Percentiles rank a stretch among this genome's conserved stretches.
Conservation (phyloP, 768 basidiomycete genomes). For the Coprinellus aureogranulatus region DNA sequence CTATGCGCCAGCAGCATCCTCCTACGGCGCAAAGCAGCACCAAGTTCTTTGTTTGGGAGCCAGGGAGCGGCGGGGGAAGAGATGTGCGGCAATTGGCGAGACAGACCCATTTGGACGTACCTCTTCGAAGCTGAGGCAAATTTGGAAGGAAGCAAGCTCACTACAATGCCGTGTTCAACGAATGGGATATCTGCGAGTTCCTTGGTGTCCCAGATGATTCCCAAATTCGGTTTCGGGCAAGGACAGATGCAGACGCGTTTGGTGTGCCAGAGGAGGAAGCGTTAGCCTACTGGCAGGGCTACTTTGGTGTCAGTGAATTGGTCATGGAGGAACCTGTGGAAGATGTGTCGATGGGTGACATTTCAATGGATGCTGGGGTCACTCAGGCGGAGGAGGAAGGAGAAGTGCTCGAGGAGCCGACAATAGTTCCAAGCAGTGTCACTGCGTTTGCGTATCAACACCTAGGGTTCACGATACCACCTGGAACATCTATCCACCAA, state of each 20-base stretch:
- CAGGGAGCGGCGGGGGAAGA: no score
- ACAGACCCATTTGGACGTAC: not conserved
- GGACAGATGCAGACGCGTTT: not conserved
- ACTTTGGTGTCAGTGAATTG: not conserved
- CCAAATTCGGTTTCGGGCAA: not conserved
- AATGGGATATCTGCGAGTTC: constrained; percentile 1
- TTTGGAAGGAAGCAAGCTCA: not conserved
- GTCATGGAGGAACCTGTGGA: no score
- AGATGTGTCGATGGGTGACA: not conserved
- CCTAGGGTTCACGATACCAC: no score
- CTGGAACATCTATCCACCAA: no score
- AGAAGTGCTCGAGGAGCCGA: no score
- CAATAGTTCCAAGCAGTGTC: no score
- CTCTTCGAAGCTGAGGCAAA: not conserved
- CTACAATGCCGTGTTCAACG: not conserved
- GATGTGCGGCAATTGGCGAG: not conserved
- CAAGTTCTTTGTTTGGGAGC: not conserved
- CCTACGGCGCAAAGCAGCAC: not conserved
- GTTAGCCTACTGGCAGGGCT: not conserved
- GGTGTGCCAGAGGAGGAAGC: not conserved
- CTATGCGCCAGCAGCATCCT: not conserved
- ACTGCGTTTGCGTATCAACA: no score
- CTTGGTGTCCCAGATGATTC: not conserved
- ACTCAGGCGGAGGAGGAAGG: no score
- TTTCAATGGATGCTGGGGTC: not conserved